Evolutionary conservation across 1,284 basidiomycete genomes (phyloP), one percentile per base, ranked within the genome.

Genomic region (Leccinum solheimii): DNA sequence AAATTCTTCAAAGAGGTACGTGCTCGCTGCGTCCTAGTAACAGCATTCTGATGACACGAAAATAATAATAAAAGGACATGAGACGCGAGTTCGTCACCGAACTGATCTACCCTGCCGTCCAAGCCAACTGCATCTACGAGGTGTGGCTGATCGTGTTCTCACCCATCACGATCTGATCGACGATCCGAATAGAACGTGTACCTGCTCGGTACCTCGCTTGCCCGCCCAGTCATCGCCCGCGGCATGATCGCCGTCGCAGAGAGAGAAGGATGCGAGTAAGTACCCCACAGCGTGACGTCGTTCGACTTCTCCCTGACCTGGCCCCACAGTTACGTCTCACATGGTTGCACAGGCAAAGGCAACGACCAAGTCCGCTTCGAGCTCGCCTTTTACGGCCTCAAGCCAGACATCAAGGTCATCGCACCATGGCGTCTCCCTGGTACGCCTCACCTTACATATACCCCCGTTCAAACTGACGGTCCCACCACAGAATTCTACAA

Each of bases 81-180:
- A 95, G 90, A 78, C 86, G 92, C 67, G 97, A 99, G 78, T 99
- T 99, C 71, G 86, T 99, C 61, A 94, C 92, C 61, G 92, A 98
- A 77, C 86, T 99, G 71, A 98, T 99, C 76, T 98, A 97, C 80
- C 94, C 97, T 54, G 96, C 97, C 58, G 88, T 99, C 30, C 97
- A 99, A 80, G 94, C 94, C 66, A 99, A 99, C 79, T 94, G 93
- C 79, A 98, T 99, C 80, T 99, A 99, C 80, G 97, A 99, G 83
- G 92, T 89, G 45, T 30, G 62, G 72, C 66, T 45, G 45, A 11
- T 45, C 10, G 19, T 16, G n/a, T 2, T 23, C 21, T n/a, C 16
- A 11, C n/a, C 5, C 6, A 45, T 40, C 43, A 51, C 40, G 14
- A 59, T 64, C 59, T 70, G 49, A 70, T 19, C 30, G 13, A 54